A percentile compares a stretch with the other conserved stretches of the same genome.
These are phyloP conservation scores for Pistacia vera DNA, from an alignment of 345 rosid genomes.

Conservation along the genomic window DNA sequence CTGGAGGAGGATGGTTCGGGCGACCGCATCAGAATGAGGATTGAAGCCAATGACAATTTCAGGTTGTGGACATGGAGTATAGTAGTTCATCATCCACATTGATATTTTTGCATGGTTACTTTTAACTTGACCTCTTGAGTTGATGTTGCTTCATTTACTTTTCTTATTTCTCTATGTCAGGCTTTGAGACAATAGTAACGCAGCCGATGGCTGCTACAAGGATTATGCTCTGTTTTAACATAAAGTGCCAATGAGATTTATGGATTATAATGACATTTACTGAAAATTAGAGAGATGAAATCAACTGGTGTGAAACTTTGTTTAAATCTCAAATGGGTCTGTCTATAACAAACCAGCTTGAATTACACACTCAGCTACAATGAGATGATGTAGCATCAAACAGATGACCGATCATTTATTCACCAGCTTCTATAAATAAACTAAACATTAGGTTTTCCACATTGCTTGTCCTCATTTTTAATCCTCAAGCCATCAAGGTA, in stretches of 20 bases:
- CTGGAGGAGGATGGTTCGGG: too few species aligned
- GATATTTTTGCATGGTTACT: too few species aligned
- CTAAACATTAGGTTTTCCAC: background rate
- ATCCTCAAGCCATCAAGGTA: conserved; percentile 26
- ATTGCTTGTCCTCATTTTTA: background rate
- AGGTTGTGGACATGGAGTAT: too few species aligned
- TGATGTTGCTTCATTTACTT: background rate
- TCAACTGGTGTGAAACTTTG: too few species aligned
- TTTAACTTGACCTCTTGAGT: too few species aligned
- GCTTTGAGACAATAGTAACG: conserved; percentile 24
- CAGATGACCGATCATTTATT: background rate
- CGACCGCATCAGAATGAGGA: too few species aligned
- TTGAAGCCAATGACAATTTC: conserved; percentile 1
- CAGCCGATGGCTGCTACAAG: conserved; percentile 25
- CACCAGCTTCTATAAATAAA: too few species aligned
- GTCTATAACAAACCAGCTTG: background rate
- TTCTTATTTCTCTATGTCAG: conserved; percentile 13
- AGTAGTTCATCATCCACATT: too few species aligned
- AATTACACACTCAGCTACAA: too few species aligned
- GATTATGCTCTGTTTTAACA: conserved; percentile 25
- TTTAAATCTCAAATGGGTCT: background rate
- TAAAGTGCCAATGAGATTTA: conserved; percentile 18
- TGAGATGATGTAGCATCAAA: background rate
- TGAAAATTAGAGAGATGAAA: conserved; percentile 28
- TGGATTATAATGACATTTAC: conserved; percentile 31